These are phyloP conservation scores for Cantharellus cinnabarinus DNA, from an alignment of 768 basidiomycete genomes.

Conservation along the genomic window DNA sequence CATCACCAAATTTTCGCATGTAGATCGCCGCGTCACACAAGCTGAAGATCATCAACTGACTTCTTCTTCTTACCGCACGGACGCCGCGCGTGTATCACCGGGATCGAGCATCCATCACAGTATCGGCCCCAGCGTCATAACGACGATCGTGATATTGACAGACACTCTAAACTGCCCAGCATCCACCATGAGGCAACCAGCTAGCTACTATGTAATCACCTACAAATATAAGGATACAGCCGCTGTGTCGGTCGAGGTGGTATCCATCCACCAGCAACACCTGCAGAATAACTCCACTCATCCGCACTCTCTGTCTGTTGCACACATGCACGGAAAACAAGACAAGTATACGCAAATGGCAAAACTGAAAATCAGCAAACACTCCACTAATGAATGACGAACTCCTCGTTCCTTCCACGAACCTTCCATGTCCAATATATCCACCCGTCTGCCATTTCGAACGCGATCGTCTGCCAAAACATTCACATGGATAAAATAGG, in stretches of 20 bases:
- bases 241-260: slow-evolving; percentile 16
- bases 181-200: too few species aligned
- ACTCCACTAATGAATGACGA: neutral
- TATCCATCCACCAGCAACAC: slow-evolving; percentile 59
- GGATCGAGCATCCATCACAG: too few species aligned
- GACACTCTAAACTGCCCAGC: too few species aligned
- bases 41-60: too few species aligned
- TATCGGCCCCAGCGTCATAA: too few species aligned
- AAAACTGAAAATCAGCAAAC: neutral
- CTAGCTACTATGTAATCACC: too few species aligned
- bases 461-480: slow-evolving; percentile 38
- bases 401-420: slow-evolving; percentile 9
- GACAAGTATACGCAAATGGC: neutral
- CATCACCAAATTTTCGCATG: too few species aligned
- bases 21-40: too few species aligned
- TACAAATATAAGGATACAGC: too few species aligned
- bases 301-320: slow-evolving; percentile 41
- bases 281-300: slow-evolving; percentile 59
- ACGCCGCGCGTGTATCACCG: too few species aligned
- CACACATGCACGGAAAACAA: neutral
- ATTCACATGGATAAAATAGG: neutral
- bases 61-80: too few species aligned
- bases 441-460: slow-evolving; percentile 54
- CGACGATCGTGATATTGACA: too few species aligned
- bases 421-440: slow-evolving; percentile 68